These are phyloP conservation scores for Cephalotrichum gorgonifer DNA, from an alignment of 2,329 filamentous ascomycete species.

Conservation along the genomic window DNA sequence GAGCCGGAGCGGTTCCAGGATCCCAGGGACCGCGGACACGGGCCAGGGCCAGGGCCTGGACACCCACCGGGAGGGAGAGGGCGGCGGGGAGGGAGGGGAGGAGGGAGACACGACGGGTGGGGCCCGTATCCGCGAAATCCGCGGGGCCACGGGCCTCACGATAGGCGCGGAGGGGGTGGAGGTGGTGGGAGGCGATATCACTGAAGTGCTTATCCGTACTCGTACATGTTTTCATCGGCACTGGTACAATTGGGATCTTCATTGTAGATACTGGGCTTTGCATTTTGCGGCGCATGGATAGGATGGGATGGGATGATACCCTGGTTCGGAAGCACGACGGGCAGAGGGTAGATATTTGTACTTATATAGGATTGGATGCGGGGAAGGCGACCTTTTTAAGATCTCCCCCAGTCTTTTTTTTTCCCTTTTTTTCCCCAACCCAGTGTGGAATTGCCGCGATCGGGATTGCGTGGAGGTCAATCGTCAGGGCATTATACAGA, in stretches of 20 bases:
- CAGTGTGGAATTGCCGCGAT: too few relatives aligned
- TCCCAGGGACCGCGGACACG: neutral
- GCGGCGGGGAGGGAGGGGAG: constrained; percentile 13
- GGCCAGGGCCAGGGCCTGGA: neutral
- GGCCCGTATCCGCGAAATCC: constrained; percentile 4
- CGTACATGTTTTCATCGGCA: too few relatives aligned
- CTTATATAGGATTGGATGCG: too few relatives aligned
- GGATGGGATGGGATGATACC: neutral
- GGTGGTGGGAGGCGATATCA: constrained; percentile 4
- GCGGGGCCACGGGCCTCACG: neutral
- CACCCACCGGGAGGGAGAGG: constrained; percentile 10
- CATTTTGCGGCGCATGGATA: neutral
- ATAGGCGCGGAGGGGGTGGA: constrained; percentile 10
- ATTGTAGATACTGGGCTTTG: neutral
- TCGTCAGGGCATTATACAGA: too few relatives aligned
- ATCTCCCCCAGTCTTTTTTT: too few relatives aligned
- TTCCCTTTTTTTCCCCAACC: too few relatives aligned
- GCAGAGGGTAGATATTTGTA: constrained; percentile 2
- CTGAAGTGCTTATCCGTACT: neutral
- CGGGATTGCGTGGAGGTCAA: too few relatives aligned
- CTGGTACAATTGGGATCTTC: too few relatives aligned
- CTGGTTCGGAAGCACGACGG: neutral
- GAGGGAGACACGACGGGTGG: constrained; percentile 7
- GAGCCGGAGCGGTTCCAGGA: constrained; percentile 4
- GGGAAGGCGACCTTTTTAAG: too few relatives aligned